Evolutionary conservation across 345 rosid species (phyloP).

Genomic region (Clarkia xantiana): DNA sequence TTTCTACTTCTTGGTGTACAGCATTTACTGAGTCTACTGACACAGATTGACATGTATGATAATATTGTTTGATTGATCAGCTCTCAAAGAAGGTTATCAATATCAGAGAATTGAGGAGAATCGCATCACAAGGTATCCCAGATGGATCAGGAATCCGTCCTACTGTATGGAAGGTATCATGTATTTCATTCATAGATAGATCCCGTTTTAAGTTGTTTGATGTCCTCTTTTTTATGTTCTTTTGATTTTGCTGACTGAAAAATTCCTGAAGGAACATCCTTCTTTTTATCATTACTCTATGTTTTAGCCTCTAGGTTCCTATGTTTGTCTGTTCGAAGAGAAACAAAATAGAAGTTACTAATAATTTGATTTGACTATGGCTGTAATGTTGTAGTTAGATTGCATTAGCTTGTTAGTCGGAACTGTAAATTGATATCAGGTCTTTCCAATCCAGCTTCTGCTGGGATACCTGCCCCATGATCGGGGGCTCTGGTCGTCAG

Average conservation of each 20-base stretch:
- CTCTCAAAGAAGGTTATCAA: slow-evolving; percentile 74
- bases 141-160: slow-evolving; percentile 83
- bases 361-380: too few species aligned
- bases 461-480: slow-evolving; percentile 74
- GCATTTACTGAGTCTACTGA: not conserved
- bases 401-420: not conserved
- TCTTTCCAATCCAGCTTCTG: slow-evolving; percentile 49
- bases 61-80: slow-evolving; percentile 15
- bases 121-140: slow-evolving; percentile 72
- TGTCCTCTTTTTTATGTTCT: not conserved
- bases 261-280: too few species aligned
- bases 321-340: too few species aligned
- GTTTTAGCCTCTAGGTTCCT: too few species aligned
- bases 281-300: too few species aligned
- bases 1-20: not conserved
- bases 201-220: not conserved
- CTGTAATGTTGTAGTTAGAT: too few species aligned
- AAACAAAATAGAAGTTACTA: too few species aligned
- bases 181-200: not conserved
- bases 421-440: not conserved
- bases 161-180: slow-evolving; percentile 70
- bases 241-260: not conserved
- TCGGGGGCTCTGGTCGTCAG: slow-evolving; percentile 65
- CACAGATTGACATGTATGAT: not conserved
- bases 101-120: slow-evolving; percentile 61